phyloP scores from a whole-genome alignment of 768 basidiomycete species.

The Boletus subcaerulescens region DNA sequence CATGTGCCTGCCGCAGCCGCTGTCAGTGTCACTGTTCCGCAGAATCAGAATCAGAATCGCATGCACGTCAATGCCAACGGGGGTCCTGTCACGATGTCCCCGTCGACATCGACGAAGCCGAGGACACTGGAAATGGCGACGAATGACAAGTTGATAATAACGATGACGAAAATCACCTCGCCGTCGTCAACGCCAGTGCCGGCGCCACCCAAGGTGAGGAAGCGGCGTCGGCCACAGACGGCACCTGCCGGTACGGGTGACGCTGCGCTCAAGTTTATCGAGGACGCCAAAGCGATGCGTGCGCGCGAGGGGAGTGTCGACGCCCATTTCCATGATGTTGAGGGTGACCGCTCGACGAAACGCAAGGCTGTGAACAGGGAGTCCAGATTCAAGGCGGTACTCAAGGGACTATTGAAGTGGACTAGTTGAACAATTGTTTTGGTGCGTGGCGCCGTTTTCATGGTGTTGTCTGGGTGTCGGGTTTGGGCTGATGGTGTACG shows the following conservation, averaged over 20 bases:
- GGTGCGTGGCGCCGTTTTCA: conserved; percentile 1
- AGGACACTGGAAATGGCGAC: neutral
- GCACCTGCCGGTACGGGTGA: conserved; percentile 18
- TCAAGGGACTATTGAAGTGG: conserved; percentile 21
- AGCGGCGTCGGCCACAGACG: conserved; percentile 24
- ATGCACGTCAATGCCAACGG: neutral
- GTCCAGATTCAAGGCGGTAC: conserved; percentile 15
- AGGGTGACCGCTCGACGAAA: neutral
- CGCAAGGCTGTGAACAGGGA: neutral
- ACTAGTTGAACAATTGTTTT: neutral
- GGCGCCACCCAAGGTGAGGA: conserved; percentile 4
- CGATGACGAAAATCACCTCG: neutral
- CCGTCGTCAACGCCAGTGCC: neutral
- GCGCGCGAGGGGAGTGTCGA: conserved; percentile 1
- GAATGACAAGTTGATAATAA: neutral
- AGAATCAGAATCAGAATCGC: neutral
- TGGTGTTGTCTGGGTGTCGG: neutral
- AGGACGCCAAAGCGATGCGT: conserved; percentile 1
- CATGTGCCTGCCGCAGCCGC: neutral
- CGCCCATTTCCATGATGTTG: neutral
- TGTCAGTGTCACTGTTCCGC: neutral
- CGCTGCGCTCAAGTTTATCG: conserved; percentile 12
- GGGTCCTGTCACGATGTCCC: neutral
- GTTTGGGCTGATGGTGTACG: neutral
- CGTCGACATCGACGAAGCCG: neutral